Percentiles rank a stretch among this genome's conserved stretches.
Evolutionary conservation across 305 asterid species (phyloP).

Genomic region (Caryopteris hybrid): DNA sequence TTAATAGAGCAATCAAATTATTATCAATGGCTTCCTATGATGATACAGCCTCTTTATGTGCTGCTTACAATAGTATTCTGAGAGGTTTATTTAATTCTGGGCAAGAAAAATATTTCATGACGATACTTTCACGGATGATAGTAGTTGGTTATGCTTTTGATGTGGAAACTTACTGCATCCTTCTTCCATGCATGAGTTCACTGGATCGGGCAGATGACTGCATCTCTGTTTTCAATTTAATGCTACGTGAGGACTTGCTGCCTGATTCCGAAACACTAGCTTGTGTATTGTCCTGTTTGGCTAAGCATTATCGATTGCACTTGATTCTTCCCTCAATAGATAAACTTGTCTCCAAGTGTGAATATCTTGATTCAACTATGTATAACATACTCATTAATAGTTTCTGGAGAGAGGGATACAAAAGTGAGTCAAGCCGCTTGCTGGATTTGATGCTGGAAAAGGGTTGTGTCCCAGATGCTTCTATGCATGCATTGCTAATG

Average conservation of each 20-base stretch:
- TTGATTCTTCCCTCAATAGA: conserved; percentile 39
- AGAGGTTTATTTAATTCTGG: conserved; percentile 35
- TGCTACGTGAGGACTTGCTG: conserved; percentile 43
- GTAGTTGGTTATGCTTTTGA: conserved; percentile 45
- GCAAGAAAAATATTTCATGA: conserved; percentile 21
- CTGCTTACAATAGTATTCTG: conserved; percentile 47
- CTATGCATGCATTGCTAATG: conserved; percentile 59
- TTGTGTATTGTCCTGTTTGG: conserved; percentile 41
- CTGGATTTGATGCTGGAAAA: conserved; percentile 75
- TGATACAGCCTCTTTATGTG: conserved; percentile 26
- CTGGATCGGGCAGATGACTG: conserved; percentile 26
- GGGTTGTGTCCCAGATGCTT: conserved; percentile 73
- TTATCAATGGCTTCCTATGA: conserved; percentile 34
- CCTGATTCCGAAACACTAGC: conserved; percentile 52
- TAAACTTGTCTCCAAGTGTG: conserved; percentile 27
- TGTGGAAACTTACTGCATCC: conserved; percentile 43
- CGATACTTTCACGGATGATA: conserved; percentile 53
- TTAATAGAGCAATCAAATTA: conserved; percentile 36
- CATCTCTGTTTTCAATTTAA: conserved; percentile 37
- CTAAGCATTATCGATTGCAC: conserved; percentile 39
- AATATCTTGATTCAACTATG: conserved; percentile 40
- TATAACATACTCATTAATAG: conserved; percentile 48
- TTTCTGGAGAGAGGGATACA: conserved; percentile 71
- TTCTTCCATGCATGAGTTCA: conserved; percentile 39
- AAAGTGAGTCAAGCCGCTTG: conserved; percentile 41